Evolutionary conservation across 2,329 filamentous ascomycete genomes (phyloP), one percentile per base, ranked within the genome.

Genomic region (Chrysoporthe puriensis): DNA sequence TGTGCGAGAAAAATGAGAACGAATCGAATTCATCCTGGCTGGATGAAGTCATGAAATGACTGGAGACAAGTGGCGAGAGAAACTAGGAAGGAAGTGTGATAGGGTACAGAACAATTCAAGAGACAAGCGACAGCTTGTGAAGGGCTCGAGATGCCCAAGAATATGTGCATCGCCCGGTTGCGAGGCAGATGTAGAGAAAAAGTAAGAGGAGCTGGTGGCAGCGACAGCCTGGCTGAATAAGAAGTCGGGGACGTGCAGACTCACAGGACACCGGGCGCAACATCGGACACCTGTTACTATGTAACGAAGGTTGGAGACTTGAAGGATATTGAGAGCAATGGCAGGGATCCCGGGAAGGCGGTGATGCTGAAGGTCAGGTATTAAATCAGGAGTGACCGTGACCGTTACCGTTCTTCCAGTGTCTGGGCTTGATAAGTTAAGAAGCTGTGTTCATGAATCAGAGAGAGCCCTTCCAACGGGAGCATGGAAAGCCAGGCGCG

Each of bases 401-500:
- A 32, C 8, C 46, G 14, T 50, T 50, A 21, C 26, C 26, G 40
- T 57, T 2, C 14, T 40, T 21, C 56, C 8, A 18, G 3, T 32
- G n/a, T 26, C 2, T 26, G 8, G n/a, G 21, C n/a, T 32, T 11
- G 16, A 14, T 36, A 34, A 16, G 26, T 32, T 9, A 58, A 48
- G 13, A 46, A 40, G 58, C 64, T 66, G 40, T 62, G 57, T 16
- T 46, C 58, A 46, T 14, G 14, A 16, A 46, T 62, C 58, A 66
- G 64, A 66, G 21, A 52, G 32, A 56, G 14, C 26, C 50, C 48
- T 40, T 52, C n/a, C 40, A 21, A 9, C 11, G 44, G 40, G 16
- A 34, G 11, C 34, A 21, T 18, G 43, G 16, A n/a, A 44, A n/a
- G n/a, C 18, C 2, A 46, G 43, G 26, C 52, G 34, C 14, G 21